Percentiles rank a stretch among this genome's conserved stretches.
Evolutionary conservation across 2,329 filamentous ascomycete species (phyloP).

Genomic region (Diaporthe vexans): DNA sequence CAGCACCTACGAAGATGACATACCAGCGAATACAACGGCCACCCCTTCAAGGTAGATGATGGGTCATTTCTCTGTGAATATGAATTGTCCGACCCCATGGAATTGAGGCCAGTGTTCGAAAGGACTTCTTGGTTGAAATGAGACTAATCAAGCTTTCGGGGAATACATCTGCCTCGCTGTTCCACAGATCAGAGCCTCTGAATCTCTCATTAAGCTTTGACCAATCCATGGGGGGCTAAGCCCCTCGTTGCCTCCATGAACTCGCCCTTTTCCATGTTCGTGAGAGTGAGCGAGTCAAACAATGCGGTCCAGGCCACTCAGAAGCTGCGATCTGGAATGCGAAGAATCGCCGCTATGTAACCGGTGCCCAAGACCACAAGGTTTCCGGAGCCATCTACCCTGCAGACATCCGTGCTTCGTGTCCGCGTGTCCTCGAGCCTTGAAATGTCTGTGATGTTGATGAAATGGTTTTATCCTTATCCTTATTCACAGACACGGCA

Average conservation of each 20-base stretch:
- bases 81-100: not conserved
- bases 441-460: not conserved
- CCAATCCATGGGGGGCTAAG: conserved; percentile 2
- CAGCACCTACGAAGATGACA: no score
- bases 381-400: not conserved
- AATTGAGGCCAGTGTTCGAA: no score
- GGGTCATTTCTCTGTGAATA: no score
- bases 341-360: not conserved
- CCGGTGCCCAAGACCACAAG: not conserved
- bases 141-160: not conserved
- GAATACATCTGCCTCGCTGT: not conserved
- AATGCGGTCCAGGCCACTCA: not conserved
- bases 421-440: not conserved
- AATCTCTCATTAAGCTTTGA: not conserved
- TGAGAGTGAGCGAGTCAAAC: not conserved
- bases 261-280: not conserved
- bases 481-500: not conserved
- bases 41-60: no score
- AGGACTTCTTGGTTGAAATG: not conserved
- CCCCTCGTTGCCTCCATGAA: no score
- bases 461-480: not conserved
- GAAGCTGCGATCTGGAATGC: not conserved
- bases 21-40: no score
- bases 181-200: not conserved
- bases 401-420: not conserved